A percentile compares a stretch with the other conserved stretches of the same genome.
Evolutionary conservation across 768 basidiomycete species (phyloP).

Genomic region (Russula sp.): DNA sequence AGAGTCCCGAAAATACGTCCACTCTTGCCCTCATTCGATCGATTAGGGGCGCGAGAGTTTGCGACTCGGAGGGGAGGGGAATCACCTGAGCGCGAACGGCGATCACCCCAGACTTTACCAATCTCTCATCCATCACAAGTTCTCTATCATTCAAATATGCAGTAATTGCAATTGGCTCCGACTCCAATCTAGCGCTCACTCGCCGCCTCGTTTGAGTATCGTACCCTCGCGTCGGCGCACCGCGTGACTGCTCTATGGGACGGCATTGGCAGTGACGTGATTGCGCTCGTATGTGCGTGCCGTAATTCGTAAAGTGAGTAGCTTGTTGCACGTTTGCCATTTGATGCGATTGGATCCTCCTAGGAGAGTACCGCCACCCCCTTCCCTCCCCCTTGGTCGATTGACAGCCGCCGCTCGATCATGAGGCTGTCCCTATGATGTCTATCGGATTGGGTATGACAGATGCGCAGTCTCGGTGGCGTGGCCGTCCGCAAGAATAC

Average conservation of each 20-base stretch:
- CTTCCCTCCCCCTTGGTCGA: conserved; percentile 3
- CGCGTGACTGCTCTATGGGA: neutral
- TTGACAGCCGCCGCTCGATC: conserved; percentile 2
- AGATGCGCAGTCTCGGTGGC: neutral
- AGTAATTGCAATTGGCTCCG: neutral
- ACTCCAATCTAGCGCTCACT: neutral
- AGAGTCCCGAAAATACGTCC: too few species aligned
- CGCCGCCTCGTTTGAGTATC: neutral
- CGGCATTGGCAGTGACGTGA: neutral
- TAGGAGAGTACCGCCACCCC: neutral
- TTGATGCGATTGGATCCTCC: neutral
- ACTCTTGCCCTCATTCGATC: neutral
- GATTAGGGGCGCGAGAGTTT: neutral
- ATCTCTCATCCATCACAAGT: conserved; percentile 1
- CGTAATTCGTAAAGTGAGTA: neutral
- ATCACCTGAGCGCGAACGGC: neutral
- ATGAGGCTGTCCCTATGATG: neutral
- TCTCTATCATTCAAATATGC: neutral
- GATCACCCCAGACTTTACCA: neutral
- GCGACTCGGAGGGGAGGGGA: neutral
- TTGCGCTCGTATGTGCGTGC: neutral
- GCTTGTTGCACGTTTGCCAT: neutral
- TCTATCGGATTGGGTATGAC: neutral
- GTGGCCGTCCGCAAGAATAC: neutral
- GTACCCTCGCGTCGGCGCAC: neutral